phyloP scores from a whole-genome alignment of 2,329 filamentous ascomycete genomes.

The Lasiodiplodia gonubiensis region DNA sequence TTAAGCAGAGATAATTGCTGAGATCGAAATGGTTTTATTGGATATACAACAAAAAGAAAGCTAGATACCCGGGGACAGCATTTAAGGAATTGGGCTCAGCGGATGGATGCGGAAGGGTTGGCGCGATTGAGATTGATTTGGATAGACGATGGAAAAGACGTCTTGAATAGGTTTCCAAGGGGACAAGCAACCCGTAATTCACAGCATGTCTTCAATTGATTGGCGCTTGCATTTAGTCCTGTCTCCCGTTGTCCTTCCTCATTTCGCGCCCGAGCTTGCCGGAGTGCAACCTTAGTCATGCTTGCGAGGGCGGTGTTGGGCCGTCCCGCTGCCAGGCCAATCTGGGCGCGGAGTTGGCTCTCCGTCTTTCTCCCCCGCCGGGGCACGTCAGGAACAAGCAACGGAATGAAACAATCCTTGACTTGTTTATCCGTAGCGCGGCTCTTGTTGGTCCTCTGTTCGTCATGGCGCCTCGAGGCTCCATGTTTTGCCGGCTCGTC shows the following conservation, averaged over 20 bases:
- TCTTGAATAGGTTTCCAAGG: not conserved
- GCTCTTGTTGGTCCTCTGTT: slow-evolving; percentile 9
- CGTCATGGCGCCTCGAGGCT: not conserved
- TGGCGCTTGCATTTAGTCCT: not conserved
- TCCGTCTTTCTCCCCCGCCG: slow-evolving; percentile 19
- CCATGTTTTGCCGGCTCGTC: slow-evolving; percentile 9
- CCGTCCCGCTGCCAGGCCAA: not conserved
- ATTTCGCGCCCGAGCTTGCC: not conserved
- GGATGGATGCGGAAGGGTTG: not conserved
- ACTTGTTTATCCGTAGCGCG: slow-evolving; percentile 23
- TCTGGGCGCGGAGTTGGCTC: slow-evolving; percentile 2
- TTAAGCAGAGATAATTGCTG: not conserved
- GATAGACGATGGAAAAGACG: not conserved
- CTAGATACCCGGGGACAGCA: slow-evolving; percentile 14
- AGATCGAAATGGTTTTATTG: not conserved
- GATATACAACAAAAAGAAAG: not conserved
- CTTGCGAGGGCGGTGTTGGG: not conserved
- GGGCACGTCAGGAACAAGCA: slow-evolving; percentile 18
- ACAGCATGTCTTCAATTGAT: not conserved
- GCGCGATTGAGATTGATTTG: not conserved
- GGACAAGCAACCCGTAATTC: not conserved
- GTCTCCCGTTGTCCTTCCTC: not conserved
- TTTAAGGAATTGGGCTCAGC: not conserved
- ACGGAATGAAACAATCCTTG: slow-evolving; percentile 16
- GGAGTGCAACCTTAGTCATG: not conserved